Base-by-base conservation (phyloP, 768 basidiomycete species). In the Mycena belliarum region DNA sequence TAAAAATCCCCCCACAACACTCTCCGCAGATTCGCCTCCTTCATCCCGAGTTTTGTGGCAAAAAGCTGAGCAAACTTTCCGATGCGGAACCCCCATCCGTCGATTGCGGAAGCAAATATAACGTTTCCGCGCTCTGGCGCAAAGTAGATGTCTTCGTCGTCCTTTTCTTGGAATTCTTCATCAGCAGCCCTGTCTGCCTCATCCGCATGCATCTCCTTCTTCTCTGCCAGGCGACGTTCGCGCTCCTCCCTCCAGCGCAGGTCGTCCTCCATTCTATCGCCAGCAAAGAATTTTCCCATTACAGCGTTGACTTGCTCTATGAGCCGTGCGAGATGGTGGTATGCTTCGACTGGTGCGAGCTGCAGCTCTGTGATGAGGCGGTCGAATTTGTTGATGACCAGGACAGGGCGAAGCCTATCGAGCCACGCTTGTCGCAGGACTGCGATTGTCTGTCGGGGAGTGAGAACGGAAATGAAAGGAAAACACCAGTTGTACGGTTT, bases 1-100 rank as follows among this genome's bases (percentile, higher is more conserved):
- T 90, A 99, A 70, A 88, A 98, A 72, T 98, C 97, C 4, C 97
- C 97, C 97, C 97, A 99, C 7, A 99, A 77, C 10, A 94, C 93
- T 49, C 85, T 81, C 57, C 90, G 80, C 35, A 99, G 75, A 67
- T 91, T 95, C 6, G 78, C 78, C 73, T 98, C 96, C 69, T 91
- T 90, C 67, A 98, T 88, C 25, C 92, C 91, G 14, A 99, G 81
- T 71, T 96, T 98, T 37, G 83, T 79, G 0, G 92, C 89, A 72
- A 95, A 98, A 10, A 98, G 77, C 68, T 95, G 87, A 0, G 97
- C 94, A 66, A 99, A 99, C 69, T 93, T 93, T 43, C 88, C 87
- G 9, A 98, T 80, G 42, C 96, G 83, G 75, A 99, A 99, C 0
- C 95, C 97, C 96, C 96, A 98, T 5, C 96, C 95, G 63, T 98